Evolutionary conservation across 2,329 filamentous ascomycete species (phyloP).

Genomic region (Raffaelea arxii): DNA sequence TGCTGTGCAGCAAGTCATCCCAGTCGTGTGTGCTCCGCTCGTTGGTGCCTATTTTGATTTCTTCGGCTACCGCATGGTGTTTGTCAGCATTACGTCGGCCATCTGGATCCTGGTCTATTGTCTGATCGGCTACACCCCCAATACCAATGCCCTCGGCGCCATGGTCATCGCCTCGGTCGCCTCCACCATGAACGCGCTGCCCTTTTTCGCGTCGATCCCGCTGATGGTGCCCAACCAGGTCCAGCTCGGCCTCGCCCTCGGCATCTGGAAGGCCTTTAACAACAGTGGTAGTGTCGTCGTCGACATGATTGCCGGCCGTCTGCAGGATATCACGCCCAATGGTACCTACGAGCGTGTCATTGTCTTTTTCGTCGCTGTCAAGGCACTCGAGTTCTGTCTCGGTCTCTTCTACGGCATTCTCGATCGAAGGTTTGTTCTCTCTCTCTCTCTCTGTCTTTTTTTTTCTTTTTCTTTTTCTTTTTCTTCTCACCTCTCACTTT

Average conservation of each 20-base stretch:
- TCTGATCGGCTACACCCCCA: slow-evolving; percentile 16
- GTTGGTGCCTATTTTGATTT: slow-evolving; percentile 16
- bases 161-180: slow-evolving; percentile 18
- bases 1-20: slow-evolving; percentile 18
- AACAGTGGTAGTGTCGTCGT: slow-evolving; percentile 18
- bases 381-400: slow-evolving; percentile 18
- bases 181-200: slow-evolving; percentile 17
- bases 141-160: slow-evolving; percentile 15
- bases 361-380: slow-evolving; percentile 16
- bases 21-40: slow-evolving; percentile 16
- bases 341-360: slow-evolving; percentile 17
- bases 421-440: slow-evolving; percentile 3
- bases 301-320: slow-evolving; percentile 18
- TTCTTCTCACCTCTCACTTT: background rate
- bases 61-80: slow-evolving; percentile 16
- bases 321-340: slow-evolving; percentile 18
- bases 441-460: background rate
- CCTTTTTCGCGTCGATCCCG: slow-evolving; percentile 17
- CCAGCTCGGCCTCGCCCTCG: slow-evolving; percentile 17
- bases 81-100: slow-evolving; percentile 16
- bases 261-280: slow-evolving; percentile 20
- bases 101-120: slow-evolving; percentile 17
- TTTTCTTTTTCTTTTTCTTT: background rate
- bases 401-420: slow-evolving; percentile 17
- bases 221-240: slow-evolving; percentile 15